phyloP scores from a whole-genome alignment of 1,284 basidiomycete genomes.

The Anthracocystis setariae region DNA sequence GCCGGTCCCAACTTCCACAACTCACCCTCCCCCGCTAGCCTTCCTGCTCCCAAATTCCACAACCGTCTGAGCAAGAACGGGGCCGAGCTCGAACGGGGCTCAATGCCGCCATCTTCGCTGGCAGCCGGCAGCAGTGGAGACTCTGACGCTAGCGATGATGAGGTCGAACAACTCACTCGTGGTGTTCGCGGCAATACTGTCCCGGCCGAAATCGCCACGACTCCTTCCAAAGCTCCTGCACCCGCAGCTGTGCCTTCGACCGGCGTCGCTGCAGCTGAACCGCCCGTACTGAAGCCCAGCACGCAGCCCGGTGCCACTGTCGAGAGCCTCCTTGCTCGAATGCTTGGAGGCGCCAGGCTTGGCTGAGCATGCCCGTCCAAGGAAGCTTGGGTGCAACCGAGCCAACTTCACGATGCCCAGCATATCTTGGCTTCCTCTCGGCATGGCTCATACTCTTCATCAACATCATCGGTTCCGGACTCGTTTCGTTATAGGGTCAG shows the following conservation, averaged over 20 bases:
- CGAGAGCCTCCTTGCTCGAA: slow-evolving; percentile 54
- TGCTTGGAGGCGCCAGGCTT: slow-evolving; percentile 47
- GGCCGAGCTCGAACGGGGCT: slow-evolving; percentile 24
- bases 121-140: slow-evolving; percentile 34
- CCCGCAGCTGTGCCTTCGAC: slow-evolving; percentile 18
- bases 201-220: slow-evolving; percentile 37
- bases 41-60: slow-evolving; percentile 58
- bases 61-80: slow-evolving; percentile 43
- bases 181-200: slow-evolving; percentile 48
- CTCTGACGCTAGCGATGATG: slow-evolving; percentile 41
- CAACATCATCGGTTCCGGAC: neutral
- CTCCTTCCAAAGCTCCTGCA: slow-evolving; percentile 30
- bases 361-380: slow-evolving; percentile 11
- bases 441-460: neutral
- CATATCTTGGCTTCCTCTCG: too few relatives aligned
- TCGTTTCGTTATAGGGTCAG: slow-evolving; percentile 16
- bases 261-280: slow-evolving; percentile 16
- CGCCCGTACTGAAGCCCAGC: slow-evolving; percentile 30
- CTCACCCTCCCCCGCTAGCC: slow-evolving; percentile 59
- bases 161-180: slow-evolving; percentile 28
- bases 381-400: too few relatives aligned
- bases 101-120: slow-evolving; percentile 28
- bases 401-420: too few relatives aligned
- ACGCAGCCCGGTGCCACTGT: slow-evolving; percentile 49
- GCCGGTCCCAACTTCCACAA: slow-evolving; percentile 64